A percentile compares a stretch with the other conserved stretches of the same genome.
Evolutionary conservation across 2,329 filamentous ascomycete species (phyloP).

Genomic region (Calonectria pseudoreteaudii): DNA sequence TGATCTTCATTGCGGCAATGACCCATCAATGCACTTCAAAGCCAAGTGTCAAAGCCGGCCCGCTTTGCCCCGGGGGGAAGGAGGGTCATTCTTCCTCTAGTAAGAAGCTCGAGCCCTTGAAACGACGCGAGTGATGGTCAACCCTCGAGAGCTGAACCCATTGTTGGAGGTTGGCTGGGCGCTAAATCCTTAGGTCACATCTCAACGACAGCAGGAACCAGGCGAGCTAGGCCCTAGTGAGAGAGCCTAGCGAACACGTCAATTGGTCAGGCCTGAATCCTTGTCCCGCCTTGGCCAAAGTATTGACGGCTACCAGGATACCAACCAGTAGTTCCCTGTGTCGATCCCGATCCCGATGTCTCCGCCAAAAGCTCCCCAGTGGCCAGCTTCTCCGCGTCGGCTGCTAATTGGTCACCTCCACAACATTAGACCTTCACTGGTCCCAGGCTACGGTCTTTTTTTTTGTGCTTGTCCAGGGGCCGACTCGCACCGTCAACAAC

Average conservation of each 20-base stretch:
- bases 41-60: conserved; percentile 6
- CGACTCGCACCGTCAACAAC: background rate
- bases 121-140: background rate
- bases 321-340: background rate
- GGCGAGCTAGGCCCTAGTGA: background rate
- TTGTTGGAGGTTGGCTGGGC: background rate
- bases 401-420: background rate
- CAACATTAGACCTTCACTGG: background rate
- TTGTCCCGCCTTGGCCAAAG: background rate
- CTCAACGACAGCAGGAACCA: background rate
- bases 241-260: background rate
- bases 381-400: background rate
- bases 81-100: too few relatives aligned
- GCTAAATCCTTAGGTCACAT: background rate
- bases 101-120: background rate
- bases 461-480: background rate
- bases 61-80: conserved; percentile 6
- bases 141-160: background rate
- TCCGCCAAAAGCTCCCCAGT: background rate
- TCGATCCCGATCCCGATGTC: conserved; percentile 7
- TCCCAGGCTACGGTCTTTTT: background rate
- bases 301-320: background rate
- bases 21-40: background rate
- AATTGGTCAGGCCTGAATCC: background rate
- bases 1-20: background rate